Conservation (phyloP, 2,329 filamentous ascomycete species). For the Xylariaceae sp. region DNA sequence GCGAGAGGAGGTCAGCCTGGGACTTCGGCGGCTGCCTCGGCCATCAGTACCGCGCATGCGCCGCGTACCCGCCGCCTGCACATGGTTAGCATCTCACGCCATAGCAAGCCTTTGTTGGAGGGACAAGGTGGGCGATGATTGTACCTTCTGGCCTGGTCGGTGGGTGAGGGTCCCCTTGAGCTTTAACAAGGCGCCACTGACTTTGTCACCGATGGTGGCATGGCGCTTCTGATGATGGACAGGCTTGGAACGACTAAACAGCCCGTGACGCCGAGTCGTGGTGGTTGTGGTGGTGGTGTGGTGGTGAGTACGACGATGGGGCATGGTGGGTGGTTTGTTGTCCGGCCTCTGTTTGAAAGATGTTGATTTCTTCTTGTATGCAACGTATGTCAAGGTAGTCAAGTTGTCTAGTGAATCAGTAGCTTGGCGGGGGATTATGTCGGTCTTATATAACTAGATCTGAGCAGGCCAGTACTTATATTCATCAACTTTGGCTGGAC, state of each 20-base stretch:
- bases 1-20: conserved; percentile 3
- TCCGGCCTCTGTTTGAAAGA: background rate
- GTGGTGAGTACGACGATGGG: conserved; percentile 29
- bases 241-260: conserved; percentile 39
- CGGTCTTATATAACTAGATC: no score
- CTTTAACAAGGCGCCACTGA: conserved; percentile 72
- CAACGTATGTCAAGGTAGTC: background rate
- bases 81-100: background rate
- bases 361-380: background rate
- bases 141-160: conserved; percentile 68
- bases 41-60: conserved; percentile 75
- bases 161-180: conserved; percentile 68
- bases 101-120: background rate
- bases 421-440: no score
- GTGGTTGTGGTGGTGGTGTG: conserved; percentile 41
- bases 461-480: no score
- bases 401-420: no score
- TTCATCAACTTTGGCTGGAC: no score
- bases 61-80: conserved; percentile 67
- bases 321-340: conserved; percentile 30
- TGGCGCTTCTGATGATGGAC: conserved; percentile 66
- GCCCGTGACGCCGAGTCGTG: conserved; percentile 38
- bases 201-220: conserved; percentile 70
- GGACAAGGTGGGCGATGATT: conserved; percentile 1
- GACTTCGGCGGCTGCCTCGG: conserved; percentile 47